Base-by-base conservation (phyloP, 2,329 filamentous ascomycete species). In the Ophioceras dolichostomum region DNA sequence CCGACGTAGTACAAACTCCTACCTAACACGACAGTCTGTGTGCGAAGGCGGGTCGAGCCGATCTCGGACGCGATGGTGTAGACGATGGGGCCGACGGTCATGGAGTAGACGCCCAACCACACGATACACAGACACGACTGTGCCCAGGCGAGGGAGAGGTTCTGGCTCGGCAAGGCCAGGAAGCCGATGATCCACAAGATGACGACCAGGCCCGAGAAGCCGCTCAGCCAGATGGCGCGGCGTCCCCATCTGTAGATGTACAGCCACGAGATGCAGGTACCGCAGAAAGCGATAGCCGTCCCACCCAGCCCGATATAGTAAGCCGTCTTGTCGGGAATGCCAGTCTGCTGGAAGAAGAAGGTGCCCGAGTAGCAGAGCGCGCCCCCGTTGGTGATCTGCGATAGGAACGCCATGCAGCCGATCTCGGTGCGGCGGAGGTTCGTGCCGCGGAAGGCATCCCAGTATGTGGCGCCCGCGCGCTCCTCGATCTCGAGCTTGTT, bases 261-360 rank as follows among this genome's bases (percentile, higher is more conserved):
- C 34, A 62, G 55, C 57, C 61, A 66, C 2, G 62, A 66, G 34
- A 64, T 42, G 19, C 62, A 47, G 32, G 59, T 59, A 2, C 67
- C 60, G 24, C 60, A 20, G 28, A 67, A 65, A 10, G 61, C 62
- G 31, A 67, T 55, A 4, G 54, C 57, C 10, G 59, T 64, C 22
- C 61, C 61, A 4, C 56, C 59, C 5, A 68, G 51, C 16, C 55
- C 52, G 41, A 69, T 58, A 29, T 53, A 56, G 43, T 64, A 67
- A 0, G 61, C 55, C 3, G 55, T 49, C 4, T 49, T 44, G 21
- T 53, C 41, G 22, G 50, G 40, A 34, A 67, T 56, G 34, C 66
- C 64, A 1, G 62, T 56, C 44, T 64, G 61, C 32, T 61, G 54
- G 51, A 65, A 66, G 51, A 68, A 68, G 53, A 64, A 67, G 19